Evolutionary conservation across 495 filamentous ascomycete species (phyloP).

Genomic region (Aspergillus nanangensis): DNA sequence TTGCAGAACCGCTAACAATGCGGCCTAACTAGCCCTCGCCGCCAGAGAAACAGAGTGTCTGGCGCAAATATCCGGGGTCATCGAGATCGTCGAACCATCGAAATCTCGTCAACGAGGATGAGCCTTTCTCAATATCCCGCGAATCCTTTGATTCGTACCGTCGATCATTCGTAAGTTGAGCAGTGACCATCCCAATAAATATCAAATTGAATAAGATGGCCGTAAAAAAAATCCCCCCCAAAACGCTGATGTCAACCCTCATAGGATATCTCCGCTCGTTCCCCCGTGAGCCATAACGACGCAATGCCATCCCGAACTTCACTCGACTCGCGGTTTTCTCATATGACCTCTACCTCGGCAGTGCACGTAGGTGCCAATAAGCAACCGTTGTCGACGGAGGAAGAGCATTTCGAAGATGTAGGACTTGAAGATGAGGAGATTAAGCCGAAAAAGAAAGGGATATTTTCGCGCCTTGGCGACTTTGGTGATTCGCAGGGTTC

Average conservation of each 20-base stretch:
- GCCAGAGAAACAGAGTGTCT: conserved; percentile 78
- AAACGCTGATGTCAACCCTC: no score
- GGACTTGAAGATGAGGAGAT: conserved; percentile 77
- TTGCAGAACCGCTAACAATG: conserved; percentile 13
- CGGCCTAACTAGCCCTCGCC: conserved; percentile 69
- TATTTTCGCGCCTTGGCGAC: conserved; percentile 85
- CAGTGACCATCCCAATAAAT: no score
- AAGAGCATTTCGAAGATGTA: conserved; percentile 87
- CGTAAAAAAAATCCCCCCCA: no score
- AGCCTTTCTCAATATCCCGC: conserved; percentile 93
- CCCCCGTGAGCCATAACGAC: conserved; percentile 62
- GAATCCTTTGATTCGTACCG: conserved; percentile 98
- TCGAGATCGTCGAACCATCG: conserved; percentile 66
- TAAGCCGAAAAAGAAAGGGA: conserved; percentile 69
- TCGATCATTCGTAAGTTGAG: conserved; percentile 78
- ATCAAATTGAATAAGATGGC: no score
- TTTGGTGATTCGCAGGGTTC: conserved; percentile 39
- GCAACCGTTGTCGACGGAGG: conserved; percentile 54
- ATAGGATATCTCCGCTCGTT: conserved; percentile 90
- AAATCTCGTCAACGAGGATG: conserved; percentile 70
- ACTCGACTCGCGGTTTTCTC: conserved; percentile 67
- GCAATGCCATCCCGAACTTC: conserved; percentile 61
- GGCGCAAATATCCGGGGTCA: conserved; percentile 68
- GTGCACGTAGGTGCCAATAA: conserved; percentile 47
- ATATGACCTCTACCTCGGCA: conserved; percentile 46